Evolutionary conservation across 2,329 filamentous ascomycete genomes (phyloP), one percentile per base, ranked within the genome.

Genomic region (Onygenales sp.): DNA sequence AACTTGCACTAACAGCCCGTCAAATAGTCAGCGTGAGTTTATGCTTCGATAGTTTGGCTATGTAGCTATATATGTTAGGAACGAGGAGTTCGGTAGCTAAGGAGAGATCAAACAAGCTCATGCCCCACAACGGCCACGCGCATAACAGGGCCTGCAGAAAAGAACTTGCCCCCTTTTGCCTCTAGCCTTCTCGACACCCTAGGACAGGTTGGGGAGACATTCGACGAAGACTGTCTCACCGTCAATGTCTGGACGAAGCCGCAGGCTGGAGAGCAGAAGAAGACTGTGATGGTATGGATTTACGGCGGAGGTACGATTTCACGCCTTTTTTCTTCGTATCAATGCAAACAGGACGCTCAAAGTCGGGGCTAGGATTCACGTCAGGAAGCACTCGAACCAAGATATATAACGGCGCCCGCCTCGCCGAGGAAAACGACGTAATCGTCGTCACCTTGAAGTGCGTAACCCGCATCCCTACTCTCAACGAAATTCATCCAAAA

Each of bases 381-480:
- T 17, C 21, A 14, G 73, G 74, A 52, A 69, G 65, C 55, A 66
- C 72, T 0, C 63, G 69, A 49, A 67, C 64, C 14, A 66, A 67
- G 0, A 65, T 66, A 5, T 78, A 76, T 56, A 72, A 66, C 36
- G 75, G 75, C 31, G 69, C 70, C 38, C 66, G 69, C 56, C 69
- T 77, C 46, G 74, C 72, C 3, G 65, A 68, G 3, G 61, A 70
- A 66, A 71, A 33, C 78, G 78, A 0, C 0, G 67, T 79, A 2
- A 72, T 81, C 45, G 71, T 69, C 2, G 68, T 76, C 7, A 64
- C 66, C 0, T 71, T 76, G 52, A 76, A 75, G 54, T 81, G 80
- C 61, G 6, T 61, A 64, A 5, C 65, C 70, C 7, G 72, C 75
- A 2, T 77, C 77, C 54, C 55, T 79, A 51, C 76, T 75, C 2